Evolutionary conservation across 2,329 filamentous ascomycete genomes (phyloP), one percentile per base, ranked within the genome.

Genomic region (Gaeumannomyces sp.): DNA sequence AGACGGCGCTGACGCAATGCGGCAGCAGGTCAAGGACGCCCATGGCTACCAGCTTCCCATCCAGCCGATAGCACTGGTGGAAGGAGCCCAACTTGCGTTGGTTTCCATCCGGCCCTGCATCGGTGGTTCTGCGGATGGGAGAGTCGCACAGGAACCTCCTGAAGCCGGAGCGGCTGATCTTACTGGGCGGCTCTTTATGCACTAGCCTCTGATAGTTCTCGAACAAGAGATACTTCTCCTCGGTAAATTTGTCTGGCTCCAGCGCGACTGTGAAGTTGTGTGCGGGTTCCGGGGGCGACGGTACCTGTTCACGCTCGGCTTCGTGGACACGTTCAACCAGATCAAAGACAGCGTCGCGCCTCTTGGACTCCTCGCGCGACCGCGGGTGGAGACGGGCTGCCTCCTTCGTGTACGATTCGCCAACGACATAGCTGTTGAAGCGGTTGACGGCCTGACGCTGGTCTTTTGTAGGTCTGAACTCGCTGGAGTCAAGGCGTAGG

Each of bases 51-150:
- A 95, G 80, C 62, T 85, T 81, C 28, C 90, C 91, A 71, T 95
- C 89, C 3, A 95, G 79, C 35, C 91, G 83, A 73, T 93, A 94
- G 76, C 90, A 93, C 73, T 94, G 91, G 71, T 95, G 91, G 70
- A 86, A 94, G 1, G 90, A 92, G 22, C 91, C 91, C 0, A 93
- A 76, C 58, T 77, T 78, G 59, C 81, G 81, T 66, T 82, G 79
- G 25, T 78, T 78, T 31, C 85, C 85, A 65, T 86, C 80, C 1
- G 78, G 67, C 2, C 75, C 73, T 25, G 74, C 73, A 50, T 80
- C 67, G 1, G 75, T 80, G 38, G 78, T 76, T 16, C 81, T 79
- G 16, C 74, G 78, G 57, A 94, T 71, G 1, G 90, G 89, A 5
- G 91, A 93, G 66, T 79, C 77, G 75, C 92, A 95, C 19, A 95